A percentile compares a stretch with the other conserved stretches of the same genome.
Evolutionary conservation across 768 basidiomycete species (phyloP).

Genomic region (Podaxis pistillaris): DNA sequence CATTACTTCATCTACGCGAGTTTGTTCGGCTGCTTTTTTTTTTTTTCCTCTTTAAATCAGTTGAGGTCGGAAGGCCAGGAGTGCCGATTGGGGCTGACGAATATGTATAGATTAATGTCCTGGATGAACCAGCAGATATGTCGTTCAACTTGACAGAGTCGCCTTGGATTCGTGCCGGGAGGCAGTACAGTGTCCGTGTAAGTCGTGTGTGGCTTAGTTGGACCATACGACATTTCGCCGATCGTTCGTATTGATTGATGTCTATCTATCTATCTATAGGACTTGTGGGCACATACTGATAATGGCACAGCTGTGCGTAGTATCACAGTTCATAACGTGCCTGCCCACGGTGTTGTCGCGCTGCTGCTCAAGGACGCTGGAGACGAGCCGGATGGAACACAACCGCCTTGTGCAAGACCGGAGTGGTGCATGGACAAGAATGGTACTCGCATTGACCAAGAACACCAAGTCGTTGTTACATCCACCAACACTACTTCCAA

Average conservation of each 20-base stretch:
- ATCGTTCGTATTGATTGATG: too few species aligned
- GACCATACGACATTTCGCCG: neutral
- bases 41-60: neutral
- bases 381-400: constrained; percentile 57
- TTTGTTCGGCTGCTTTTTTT: neutral
- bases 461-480: constrained; percentile 25
- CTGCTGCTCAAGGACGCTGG: constrained; percentile 64
- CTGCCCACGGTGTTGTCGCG: constrained; percentile 68
- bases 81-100: constrained; percentile 48
- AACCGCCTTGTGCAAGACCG: constrained; percentile 54
- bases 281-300: constrained; percentile 70
- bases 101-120: constrained; percentile 55
- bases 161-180: constrained; percentile 67
- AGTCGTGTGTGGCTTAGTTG: constrained; percentile 29
- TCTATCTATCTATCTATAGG: constrained; percentile 37
- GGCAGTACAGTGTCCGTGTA: constrained; percentile 62
- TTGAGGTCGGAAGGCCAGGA: neutral
- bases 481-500: neutral
- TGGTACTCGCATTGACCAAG: constrained; percentile 39
- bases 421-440: constrained; percentile 62
- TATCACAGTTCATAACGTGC: constrained; percentile 51
- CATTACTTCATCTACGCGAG: neutral
- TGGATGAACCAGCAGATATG: constrained; percentile 55
- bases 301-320: constrained; percentile 65
- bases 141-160: constrained; percentile 66